phyloP scores from a whole-genome alignment of 2,329 filamentous ascomycete genomes.

The Botryotinia convoluta region DNA sequence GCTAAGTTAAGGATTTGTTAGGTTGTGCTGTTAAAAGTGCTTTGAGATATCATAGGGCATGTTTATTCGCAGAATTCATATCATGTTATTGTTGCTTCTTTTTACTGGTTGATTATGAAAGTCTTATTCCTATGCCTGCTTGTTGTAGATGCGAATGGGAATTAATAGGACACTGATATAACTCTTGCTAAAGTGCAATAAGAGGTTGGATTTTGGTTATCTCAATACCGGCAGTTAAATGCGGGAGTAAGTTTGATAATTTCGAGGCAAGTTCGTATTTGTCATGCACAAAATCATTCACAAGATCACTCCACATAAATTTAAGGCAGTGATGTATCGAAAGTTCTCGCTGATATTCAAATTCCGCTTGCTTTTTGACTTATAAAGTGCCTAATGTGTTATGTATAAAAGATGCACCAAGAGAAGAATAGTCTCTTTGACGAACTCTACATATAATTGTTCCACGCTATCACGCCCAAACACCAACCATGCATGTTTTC shows the following conservation, averaged over 20 bases:
- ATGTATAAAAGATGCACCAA: background rate
- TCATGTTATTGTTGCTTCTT: background rate
- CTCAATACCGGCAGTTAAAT: background rate
- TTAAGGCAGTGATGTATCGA: background rate
- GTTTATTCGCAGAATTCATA: background rate
- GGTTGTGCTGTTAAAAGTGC: background rate
- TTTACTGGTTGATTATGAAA: background rate
- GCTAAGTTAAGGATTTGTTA: background rate
- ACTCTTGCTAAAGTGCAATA: background rate
- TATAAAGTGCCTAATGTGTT: background rate
- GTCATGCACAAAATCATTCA: background rate
- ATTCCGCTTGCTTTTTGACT: background rate
- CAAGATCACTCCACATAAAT: background rate
- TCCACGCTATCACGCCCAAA: background rate
- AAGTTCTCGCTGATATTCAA: background rate
- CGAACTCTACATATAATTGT: background rate
- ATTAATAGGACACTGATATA: background rate
- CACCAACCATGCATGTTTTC: slow-evolving; percentile 2
- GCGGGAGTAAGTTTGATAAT: background rate
- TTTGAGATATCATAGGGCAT: background rate
- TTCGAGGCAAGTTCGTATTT: background rate
- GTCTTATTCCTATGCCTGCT: background rate
- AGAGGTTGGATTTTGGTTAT: background rate
- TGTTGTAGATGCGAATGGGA: background rate
- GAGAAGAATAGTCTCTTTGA: background rate